Evolutionary conservation across 2,329 filamentous ascomycete species (phyloP), one percentile per base, ranked within the genome.

Genomic region (Cytospora paraplurivora): DNA sequence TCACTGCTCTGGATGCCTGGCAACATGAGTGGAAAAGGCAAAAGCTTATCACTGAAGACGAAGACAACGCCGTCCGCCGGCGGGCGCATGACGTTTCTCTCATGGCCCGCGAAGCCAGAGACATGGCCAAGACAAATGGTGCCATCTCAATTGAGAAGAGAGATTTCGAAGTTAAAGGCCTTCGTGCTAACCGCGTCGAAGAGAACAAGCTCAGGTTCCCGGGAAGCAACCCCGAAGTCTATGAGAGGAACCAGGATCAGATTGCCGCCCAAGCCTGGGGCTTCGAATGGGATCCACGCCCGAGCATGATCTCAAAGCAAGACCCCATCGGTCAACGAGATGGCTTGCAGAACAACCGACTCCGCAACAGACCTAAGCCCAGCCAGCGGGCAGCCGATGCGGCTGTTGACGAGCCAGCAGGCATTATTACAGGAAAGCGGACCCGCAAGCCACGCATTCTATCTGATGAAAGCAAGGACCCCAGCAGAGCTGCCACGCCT

Each of bases 251-350:
- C 59, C 82, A 88, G 70, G 85, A 88, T 73, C 78, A 78, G 62
- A 77, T 86, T 66, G 83, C 85, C 79, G 85, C 86, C 8, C 78
- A 82, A 65, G 78, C 81, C 1, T 88, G 88, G 69, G 81, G 82
- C 17, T 87, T 88, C 68, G 82, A 86, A 65, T 85, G 87, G 67
- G 85, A 88, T 68, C 78, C 82, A 11, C 82, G 85, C 58, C 79
- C 81, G 2, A 80, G 80, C 65, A 84, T 84, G 72, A 78, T 87
- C 64, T 85, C 85, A 21, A 77, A 78, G 41, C 87, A 89, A 70
- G 84, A 88, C 64, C 84, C 85, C 0, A 75, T 83, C 41, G 79
- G 78, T 11, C 85, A 88, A 68, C 76, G 79, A 44, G 75, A 91
- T 50, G 84, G 84, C 33, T 76, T 81, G 63, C 79, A 81, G 67